Evolutionary conservation across 2,329 filamentous ascomycete species (phyloP).

Genomic region (Nigrospora oryzae): DNA sequence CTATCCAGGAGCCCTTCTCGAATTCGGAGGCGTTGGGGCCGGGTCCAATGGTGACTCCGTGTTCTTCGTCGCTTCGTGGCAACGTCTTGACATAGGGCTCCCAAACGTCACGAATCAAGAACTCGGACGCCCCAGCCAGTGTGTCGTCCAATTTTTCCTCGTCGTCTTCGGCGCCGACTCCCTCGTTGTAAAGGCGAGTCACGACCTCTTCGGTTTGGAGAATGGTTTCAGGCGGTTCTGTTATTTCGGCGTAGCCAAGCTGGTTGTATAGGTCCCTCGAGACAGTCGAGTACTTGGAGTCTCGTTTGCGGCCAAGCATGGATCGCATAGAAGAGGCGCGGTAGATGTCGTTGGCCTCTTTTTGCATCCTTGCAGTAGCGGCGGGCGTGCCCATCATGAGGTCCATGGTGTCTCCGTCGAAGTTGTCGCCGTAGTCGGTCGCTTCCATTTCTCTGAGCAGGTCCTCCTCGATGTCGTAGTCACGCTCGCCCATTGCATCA

Average conservation of each 20-base stretch:
- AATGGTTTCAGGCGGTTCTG: slow-evolving; percentile 65
- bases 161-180: slow-evolving; percentile 47
- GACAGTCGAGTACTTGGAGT: slow-evolving; percentile 60
- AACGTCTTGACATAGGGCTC: slow-evolving; percentile 40
- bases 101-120: slow-evolving; percentile 46
- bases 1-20: slow-evolving; percentile 71
- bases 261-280: slow-evolving; percentile 61
- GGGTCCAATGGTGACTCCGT: slow-evolving; percentile 56
- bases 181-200: slow-evolving; percentile 54
- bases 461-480: slow-evolving; percentile 25
- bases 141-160: slow-evolving; percentile 47
- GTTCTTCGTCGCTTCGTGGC: slow-evolving; percentile 40
- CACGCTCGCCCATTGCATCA: slow-evolving; percentile 11
- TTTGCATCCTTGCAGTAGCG: slow-evolving; percentile 41
- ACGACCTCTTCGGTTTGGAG: slow-evolving; percentile 68
- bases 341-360: slow-evolving; percentile 48
- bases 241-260: slow-evolving; percentile 49
- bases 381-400: slow-evolving; percentile 48
- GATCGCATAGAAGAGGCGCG: slow-evolving; percentile 41
- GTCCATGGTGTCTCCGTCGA: slow-evolving; percentile 32
- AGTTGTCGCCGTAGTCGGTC: slow-evolving; percentile 14
- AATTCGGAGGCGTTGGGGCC: slow-evolving; percentile 53
- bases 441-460: slow-evolving; percentile 20
- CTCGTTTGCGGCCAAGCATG: slow-evolving; percentile 30
- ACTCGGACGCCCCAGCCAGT: slow-evolving; percentile 42